Percentiles rank a stretch among this genome's conserved stretches.
Evolutionary conservation across 2,329 filamentous ascomycete genomes (phyloP).

Genomic region (Alternaria triticimaculans): DNA sequence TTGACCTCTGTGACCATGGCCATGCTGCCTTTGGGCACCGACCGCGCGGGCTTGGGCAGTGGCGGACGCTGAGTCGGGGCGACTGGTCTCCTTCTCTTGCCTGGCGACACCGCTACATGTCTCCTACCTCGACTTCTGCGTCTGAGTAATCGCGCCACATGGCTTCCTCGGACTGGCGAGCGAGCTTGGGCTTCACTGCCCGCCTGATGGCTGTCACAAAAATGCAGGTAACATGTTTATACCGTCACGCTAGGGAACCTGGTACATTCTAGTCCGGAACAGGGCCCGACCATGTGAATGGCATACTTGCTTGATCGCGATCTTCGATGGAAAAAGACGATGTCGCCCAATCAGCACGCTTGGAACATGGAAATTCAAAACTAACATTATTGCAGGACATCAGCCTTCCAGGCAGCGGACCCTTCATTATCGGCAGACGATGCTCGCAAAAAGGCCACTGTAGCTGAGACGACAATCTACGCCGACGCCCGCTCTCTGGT

Average conservation of each 20-base stretch:
- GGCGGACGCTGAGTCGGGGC: constrained; percentile 10
- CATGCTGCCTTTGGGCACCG: constrained; percentile 4
- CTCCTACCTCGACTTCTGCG: background rate
- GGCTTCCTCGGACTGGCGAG: constrained; percentile 49
- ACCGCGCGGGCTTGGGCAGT: constrained; percentile 8
- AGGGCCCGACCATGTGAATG: constrained; percentile 1
- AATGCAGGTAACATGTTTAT: constrained; percentile 54
- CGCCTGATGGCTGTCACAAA: constrained; percentile 53
- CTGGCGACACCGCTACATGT: constrained; percentile 8
- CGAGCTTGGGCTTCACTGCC: constrained; percentile 53
- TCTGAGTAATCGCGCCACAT: constrained; percentile 16
- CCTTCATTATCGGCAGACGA: constrained; percentile 55
- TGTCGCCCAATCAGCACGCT: background rate
- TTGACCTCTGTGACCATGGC: background rate
- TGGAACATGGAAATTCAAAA: background rate
- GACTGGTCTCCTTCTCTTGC: constrained; percentile 2
- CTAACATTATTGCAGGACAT: constrained; percentile 49
- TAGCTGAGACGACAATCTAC: constrained; percentile 70
- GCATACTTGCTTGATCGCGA: constrained; percentile 1
- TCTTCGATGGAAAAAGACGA: background rate
- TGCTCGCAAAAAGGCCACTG: constrained; percentile 66
- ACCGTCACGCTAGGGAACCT: constrained; percentile 7
- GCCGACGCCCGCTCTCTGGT: constrained; percentile 65
- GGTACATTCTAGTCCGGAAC: background rate
- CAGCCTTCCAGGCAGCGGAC: constrained; percentile 56